Base-by-base conservation (phyloP, 1,284 basidiomycete genomes). In the Apiotrichum porosum region DNA sequence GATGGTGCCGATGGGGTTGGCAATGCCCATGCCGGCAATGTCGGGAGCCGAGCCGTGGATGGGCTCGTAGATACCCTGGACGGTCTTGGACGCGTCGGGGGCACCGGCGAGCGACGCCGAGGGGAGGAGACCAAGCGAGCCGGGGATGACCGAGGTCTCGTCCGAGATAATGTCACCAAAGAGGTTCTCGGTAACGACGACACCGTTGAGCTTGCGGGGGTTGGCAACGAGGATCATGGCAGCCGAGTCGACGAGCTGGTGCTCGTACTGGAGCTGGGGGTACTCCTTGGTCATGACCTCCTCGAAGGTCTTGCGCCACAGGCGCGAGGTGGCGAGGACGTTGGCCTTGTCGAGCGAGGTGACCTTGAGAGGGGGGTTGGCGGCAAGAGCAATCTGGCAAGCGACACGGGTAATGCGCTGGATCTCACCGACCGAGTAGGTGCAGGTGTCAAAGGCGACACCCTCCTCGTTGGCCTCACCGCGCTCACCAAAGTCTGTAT, bases 271-370 rank as follows among this genome's bases (percentile, higher is more conserved):
- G 34, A 97, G 73, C 65, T 91, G 83, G 10, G 92, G 90, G 74
- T 86, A 95, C 72, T 97, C 92, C 32, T 80, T 80, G 50, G 80
- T 75, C 61, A 94, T 74, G 13, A 87, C 83, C 68, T 93, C 88
- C 3, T 81, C 85, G 46, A 94, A 91, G 24, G 88, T 86, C 69
- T 85, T 90, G 50, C 95, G 79, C 95, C 95, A 99, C 39, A 99
- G 77, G 40, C 95, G 80, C 34, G 89, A 94, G 62, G 85, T 91
- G 33, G 95, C 95, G 43, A 99, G 82, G 24, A 99, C 95, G 72
- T 99, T 99, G 49, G 95, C 95, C 77, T 99, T 99, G 80, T 99
- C 95, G 72, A 99, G 81, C 3, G 90, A 94, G 73, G 92, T 88
- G 52, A 99, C 84, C 38, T 83, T 80, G 39, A 94, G 80, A 17